Base-by-base conservation (phyloP, 768 basidiomycete species). In the Amanita rubescens region DNA sequence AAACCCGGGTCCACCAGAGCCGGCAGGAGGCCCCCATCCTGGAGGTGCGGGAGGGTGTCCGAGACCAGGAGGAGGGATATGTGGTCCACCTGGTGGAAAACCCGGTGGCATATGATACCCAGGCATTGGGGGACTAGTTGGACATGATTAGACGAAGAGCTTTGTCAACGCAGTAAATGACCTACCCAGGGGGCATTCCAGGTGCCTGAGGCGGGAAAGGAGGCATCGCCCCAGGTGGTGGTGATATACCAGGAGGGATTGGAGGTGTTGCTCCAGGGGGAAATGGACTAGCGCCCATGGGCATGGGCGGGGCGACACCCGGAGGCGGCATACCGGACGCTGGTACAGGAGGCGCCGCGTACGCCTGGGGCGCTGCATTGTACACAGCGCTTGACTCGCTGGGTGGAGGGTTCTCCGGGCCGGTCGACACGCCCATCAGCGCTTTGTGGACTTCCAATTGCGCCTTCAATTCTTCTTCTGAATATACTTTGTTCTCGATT, bases 391-490 rank as follows among this genome's bases (percentile, higher is more conserved):
- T 71, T 11, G 72, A 63, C 46, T 74, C 75, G 10, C 71, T 62
- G 1, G 74, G 62, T 12, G 71, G 59, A 12, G 75, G 68, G 6
- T 69, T 58, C 19, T 70, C 65, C 7, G 74, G 60, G 9, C 65
- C 57, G 5, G 78, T 71, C 20, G 68, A 67, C 7, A 71, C 77
- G 22, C 89, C 87, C 95, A 99, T 97, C 41, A 98, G 77, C 6
- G 87, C 87, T 66, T 86, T 92, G 69, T 98, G 95, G 1, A 91
- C 89, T 51, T 82, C 84, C 3, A 98, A 78, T 66, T 94, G 90
- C 0, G 85, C 83, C 56, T 79, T 81, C 15, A 97, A 77, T 62
- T 98, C 90, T 0, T 87, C 87, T 60, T 95, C 90, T 1, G 85
- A 79, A 4, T 97, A 68, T 1, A 83, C 76, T 3, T 80, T 77